These are phyloP conservation scores for Vitis rupestris DNA, from an alignment of 164 flowering plant genomes.

Conservation along the genomic window DNA sequence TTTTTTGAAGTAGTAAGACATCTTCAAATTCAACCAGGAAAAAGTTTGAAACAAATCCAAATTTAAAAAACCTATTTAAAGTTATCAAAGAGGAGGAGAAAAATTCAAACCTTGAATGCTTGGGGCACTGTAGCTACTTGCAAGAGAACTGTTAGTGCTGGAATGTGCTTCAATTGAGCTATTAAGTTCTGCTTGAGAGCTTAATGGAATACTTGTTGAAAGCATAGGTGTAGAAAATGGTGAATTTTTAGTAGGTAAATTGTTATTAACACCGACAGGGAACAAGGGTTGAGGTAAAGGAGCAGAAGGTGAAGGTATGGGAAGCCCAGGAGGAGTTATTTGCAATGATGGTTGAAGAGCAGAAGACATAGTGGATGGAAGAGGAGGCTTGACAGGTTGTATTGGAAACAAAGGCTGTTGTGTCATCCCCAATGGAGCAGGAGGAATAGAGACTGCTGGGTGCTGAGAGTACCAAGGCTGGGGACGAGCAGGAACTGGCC, in stretches of 20 bases:
- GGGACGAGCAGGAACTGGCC: conserved; percentile 83
- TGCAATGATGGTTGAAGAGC: conserved; percentile 45
- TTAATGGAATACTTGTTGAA: conserved; percentile 38
- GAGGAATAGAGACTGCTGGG: conserved; percentile 51
- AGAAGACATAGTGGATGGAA: conserved; percentile 43
- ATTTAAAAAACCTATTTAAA: background rate
- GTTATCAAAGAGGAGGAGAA: conserved; percentile 1
- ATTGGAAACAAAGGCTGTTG: conserved; percentile 89
- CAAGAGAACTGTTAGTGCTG: conserved; percentile 19
- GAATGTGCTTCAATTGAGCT: conserved; percentile 31
- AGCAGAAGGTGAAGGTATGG: conserved; percentile 42
- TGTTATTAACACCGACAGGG: conserved; percentile 56
- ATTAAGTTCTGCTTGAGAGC: conserved; percentile 46
- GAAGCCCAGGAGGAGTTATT: conserved; percentile 68
- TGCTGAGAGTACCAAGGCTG: conserved; percentile 75
- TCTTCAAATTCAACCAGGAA: background rate
- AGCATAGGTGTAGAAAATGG: conserved; percentile 48
- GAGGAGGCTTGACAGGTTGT: conserved; percentile 53
- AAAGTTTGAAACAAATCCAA: background rate
- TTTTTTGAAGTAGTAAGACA: background rate
- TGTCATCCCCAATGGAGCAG: conserved; percentile 44
- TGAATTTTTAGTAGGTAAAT: conserved; percentile 46
- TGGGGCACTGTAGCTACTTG: conserved; percentile 34
- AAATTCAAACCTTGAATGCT: conserved; percentile 42
- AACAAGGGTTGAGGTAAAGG: conserved; percentile 86